phyloP scores from a whole-genome alignment of 306 rosid genomes.

The Sicyos baderoa region DNA sequence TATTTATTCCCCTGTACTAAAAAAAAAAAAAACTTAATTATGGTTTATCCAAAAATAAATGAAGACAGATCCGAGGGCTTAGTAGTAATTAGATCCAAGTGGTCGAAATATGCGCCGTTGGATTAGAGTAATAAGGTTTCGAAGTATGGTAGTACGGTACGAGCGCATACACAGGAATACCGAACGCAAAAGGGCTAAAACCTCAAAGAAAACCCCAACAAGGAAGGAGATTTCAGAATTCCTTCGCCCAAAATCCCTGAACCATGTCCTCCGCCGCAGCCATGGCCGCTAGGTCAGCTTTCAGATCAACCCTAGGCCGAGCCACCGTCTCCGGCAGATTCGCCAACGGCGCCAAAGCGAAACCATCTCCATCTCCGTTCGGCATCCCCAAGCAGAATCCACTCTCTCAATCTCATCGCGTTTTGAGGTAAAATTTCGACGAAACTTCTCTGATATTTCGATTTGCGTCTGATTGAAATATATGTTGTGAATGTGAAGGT shows the following conservation, averaged over 20 bases:
- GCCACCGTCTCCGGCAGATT: conserved; percentile 27
- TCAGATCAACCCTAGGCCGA: conserved; percentile 57
- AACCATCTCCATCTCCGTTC: conserved; percentile 38
- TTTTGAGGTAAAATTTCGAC: conserved; percentile 42
- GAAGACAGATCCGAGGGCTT: too few relatives aligned
- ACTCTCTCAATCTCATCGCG: conserved; percentile 45
- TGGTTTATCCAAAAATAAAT: too few relatives aligned
- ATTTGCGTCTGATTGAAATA: not conserved
- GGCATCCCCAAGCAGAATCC: conserved; percentile 45
- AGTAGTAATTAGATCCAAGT: too few relatives aligned
- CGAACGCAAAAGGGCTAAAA: conserved; percentile 11
- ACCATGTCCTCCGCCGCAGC: conserved; percentile 55
- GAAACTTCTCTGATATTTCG: not conserved
- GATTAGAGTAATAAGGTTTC: too few relatives aligned
- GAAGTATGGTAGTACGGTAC: not conserved
- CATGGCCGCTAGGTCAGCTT: conserved; percentile 60
- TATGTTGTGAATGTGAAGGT: conserved; percentile 29
- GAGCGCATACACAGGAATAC: not conserved
- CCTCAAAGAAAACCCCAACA: conserved; percentile 15
- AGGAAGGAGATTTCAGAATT: conserved; percentile 4
- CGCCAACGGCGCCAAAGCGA: conserved; percentile 38
- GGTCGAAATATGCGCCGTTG: too few relatives aligned
- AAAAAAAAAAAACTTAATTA: too few relatives aligned
- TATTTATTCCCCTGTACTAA: too few relatives aligned
- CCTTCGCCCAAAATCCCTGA: conserved; percentile 11